A percentile compares a stretch with the other conserved stretches of the same genome.
Evolutionary conservation across 192 early-diverging fungal genomes (phyloP).

Genomic region (Paraglomus brasilianum): DNA sequence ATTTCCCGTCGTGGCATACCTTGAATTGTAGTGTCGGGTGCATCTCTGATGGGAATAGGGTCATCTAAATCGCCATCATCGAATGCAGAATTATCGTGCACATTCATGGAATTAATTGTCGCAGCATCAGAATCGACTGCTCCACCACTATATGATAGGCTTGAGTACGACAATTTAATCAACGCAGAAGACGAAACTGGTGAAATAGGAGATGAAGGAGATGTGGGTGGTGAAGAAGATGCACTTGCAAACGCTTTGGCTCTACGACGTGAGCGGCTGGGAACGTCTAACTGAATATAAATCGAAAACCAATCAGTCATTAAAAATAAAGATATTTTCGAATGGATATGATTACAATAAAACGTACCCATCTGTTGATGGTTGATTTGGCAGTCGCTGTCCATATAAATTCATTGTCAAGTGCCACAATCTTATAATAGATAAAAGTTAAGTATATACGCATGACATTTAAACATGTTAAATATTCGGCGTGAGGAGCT

Average conservation of each 20-base stretch:
- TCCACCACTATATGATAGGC: conserved; percentile 37
- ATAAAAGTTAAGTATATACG: conserved; percentile 11
- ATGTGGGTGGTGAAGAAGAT: conserved; percentile 1
- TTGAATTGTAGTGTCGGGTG: conserved; percentile 38
- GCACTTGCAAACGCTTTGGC: neutral
- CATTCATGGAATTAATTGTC: conserved; percentile 41
- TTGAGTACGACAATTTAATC: conserved; percentile 46
- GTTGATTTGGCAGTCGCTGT: conserved; percentile 83
- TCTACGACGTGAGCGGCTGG: conserved; percentile 50
- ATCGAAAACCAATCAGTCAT: conserved; percentile 14
- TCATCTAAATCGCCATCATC: conserved; percentile 21
- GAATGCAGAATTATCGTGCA: conserved; percentile 8
- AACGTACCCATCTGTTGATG: conserved; percentile 80
- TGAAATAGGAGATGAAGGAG: conserved; percentile 10
- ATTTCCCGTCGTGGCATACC: conserved; percentile 30
- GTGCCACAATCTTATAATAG: conserved; percentile 65
- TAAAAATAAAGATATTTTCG: neutral
- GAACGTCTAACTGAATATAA: conserved; percentile 58
- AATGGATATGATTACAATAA: conserved; percentile 29
- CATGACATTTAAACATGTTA: conserved; percentile 5
- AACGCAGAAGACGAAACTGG: conserved; percentile 48
- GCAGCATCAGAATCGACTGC: conserved; percentile 34
- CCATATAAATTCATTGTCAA: conserved; percentile 87
- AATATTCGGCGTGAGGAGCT: neutral
- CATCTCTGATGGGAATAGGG: conserved; percentile 40